Evolutionary conservation across 31 red algal species (phyloP).

Genomic region (Asparagopsis taxiformis): DNA sequence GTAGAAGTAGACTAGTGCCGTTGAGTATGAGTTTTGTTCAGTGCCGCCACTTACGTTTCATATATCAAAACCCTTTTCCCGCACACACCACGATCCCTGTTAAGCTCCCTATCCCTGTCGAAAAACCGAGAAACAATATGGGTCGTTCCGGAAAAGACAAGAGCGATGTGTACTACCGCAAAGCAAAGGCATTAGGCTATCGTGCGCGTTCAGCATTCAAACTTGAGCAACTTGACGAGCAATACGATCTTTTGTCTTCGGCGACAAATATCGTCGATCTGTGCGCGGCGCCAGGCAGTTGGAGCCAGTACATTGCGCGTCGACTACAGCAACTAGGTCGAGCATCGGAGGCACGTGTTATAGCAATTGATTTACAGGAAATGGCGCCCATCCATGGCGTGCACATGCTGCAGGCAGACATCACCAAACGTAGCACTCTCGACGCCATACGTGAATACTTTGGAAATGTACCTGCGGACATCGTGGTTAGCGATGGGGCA

Average conservation of each 20-base stretch:
- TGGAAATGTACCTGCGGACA: slow-evolving; percentile 22
- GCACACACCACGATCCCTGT: too few species aligned
- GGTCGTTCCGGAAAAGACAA: slow-evolving; percentile 66
- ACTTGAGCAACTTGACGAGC: slow-evolving; percentile 80
- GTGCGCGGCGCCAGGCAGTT: slow-evolving; percentile 87
- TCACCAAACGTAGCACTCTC: slow-evolving; percentile 47
- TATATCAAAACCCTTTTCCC: too few species aligned
- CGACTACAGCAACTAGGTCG: slow-evolving; percentile 2
- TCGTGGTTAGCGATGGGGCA: slow-evolving; percentile 88
- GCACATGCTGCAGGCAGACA: slow-evolving; percentile 67
- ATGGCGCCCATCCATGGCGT: slow-evolving; percentile 79
- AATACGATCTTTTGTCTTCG: slow-evolving; percentile 58
- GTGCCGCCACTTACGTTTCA: too few species aligned
- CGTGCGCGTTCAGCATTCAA: slow-evolving; percentile 90
- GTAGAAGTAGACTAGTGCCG: too few species aligned
- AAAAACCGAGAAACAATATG: slow-evolving; percentile 16
- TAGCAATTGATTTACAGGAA: slow-evolving; percentile 83
- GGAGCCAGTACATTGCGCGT: slow-evolving; percentile 65
- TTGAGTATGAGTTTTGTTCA: too few species aligned
- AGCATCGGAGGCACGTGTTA: slow-evolving; percentile 4
- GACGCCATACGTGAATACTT: slow-evolving; percentile 22
- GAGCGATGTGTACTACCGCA: slow-evolving; percentile 84
- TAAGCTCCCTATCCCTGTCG: neutral
- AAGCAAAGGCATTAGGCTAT: slow-evolving; percentile 78
- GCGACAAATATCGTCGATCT: slow-evolving; percentile 54